Base-by-base conservation (phyloP, 345 rosid species). In the Bruguiera sexangula region DNA sequence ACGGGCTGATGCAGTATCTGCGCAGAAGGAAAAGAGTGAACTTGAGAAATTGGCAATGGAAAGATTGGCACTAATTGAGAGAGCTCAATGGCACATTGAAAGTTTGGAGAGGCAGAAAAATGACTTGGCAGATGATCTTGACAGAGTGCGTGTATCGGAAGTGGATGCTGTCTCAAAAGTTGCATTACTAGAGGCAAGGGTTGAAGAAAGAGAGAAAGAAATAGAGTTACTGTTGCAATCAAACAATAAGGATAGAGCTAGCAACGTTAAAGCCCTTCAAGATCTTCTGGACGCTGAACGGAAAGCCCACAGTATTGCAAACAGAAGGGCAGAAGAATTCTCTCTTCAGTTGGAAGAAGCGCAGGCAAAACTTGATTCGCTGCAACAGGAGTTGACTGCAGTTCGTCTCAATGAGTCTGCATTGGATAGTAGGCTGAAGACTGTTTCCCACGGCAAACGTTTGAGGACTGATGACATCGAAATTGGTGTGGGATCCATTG, bases 131-230 rank as follows among this genome's bases (percentile, higher is more conserved):
- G 86, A 84, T 67, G 92, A 88, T 65, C 39, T 96, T 65, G 79
- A 81, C 57, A 86, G 86, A 62, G 72, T 88, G 54, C 95, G 87
- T 10, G 67, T 60, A 6, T 90, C 89, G 36, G 98, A 92, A 78
- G 79, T 75, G 82, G 90, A 88, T 6, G 96, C 98, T 54, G 78
- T 78, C 57, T 85, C 93, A 1, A 90, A 82, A 79, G 91, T 92
- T 55, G 66, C 82, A 51, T 68, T 84, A 58, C 79, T 92, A 31
- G 99, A 96, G 82, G 89, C 80, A 48, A 90, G 96, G 79, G 99
- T 96, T 24, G 95, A 88, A 77, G 96, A 92, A 79, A 80, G 98
- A 74, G 99, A 92, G 87, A 89, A 82, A 80, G 98, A 96, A 82
- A 92, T 96, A n/a, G 98, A 89, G 73, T 86, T 82, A 2, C 78